These are phyloP conservation scores for Simplicillium aogashimaense DNA, from an alignment of 2,329 filamentous ascomycete species.

Conservation along the genomic window DNA sequence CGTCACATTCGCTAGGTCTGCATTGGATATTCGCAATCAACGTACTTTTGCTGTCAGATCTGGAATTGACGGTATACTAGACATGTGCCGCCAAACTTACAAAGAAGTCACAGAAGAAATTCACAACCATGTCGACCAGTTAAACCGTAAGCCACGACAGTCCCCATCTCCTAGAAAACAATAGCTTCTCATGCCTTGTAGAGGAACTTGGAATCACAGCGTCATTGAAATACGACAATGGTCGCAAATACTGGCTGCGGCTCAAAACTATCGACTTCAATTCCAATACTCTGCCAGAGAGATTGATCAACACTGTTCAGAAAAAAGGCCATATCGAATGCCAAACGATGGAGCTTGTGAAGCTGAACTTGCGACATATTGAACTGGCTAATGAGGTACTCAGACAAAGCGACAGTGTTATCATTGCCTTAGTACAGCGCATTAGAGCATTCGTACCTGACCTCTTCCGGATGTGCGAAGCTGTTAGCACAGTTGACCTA, in stretches of 20 bases:
- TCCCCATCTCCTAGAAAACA: not conserved
- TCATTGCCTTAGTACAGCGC: conserved; percentile 62
- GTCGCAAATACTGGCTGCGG: conserved; percentile 71
- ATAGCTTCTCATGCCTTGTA: conserved; percentile 13
- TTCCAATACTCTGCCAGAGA: conserved; percentile 45
- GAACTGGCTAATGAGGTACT: conserved; percentile 80
- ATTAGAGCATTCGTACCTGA: conserved; percentile 61
- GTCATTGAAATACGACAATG: conserved; percentile 65
- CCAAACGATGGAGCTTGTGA: conserved; percentile 75
- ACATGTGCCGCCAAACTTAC: conserved; percentile 81
- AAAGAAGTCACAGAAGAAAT: conserved; percentile 80
- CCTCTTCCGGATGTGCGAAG: conserved; percentile 78
- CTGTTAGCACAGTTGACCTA: conserved; percentile 82
- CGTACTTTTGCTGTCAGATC: conserved; percentile 83
- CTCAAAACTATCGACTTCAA: conserved; percentile 55
- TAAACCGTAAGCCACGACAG: conserved; percentile 45
- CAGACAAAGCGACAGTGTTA: conserved; percentile 66
- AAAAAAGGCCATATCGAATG: conserved; percentile 76
- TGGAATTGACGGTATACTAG: conserved; percentile 74
- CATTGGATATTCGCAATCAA: conserved; percentile 82
- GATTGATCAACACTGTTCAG: conserved; percentile 68
- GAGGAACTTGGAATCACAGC: conserved; percentile 48
- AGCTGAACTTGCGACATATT: conserved; percentile 66
- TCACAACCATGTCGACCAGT: conserved; percentile 55
- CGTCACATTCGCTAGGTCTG: conserved; percentile 64